A percentile compares a stretch with the other conserved stretches of the same genome.
Evolutionary conservation across 768 basidiomycete species (phyloP).

Genomic region (Podaxis carcinomalis): DNA sequence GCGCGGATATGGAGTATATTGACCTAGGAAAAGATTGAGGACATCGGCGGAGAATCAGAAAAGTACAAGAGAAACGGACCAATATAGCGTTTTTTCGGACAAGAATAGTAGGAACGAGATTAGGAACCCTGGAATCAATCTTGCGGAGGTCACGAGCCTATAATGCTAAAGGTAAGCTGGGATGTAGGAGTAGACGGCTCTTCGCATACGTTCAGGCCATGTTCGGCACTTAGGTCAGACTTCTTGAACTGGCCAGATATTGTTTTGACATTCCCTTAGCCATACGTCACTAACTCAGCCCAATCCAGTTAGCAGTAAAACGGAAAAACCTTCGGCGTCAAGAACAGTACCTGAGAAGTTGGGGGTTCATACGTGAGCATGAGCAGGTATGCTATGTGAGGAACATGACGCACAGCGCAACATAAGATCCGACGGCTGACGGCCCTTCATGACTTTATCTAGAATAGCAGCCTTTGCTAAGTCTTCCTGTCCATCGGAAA

Average conservation of each 20-base stretch:
- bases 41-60: slow-evolving; percentile 2
- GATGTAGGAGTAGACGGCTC: not conserved
- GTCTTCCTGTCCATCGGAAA: slow-evolving; percentile 56
- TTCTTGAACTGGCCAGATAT: slow-evolving; percentile 89
- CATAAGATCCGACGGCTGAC: slow-evolving; percentile 87
- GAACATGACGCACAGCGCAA: slow-evolving; percentile 68
- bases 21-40: slow-evolving; percentile 42
- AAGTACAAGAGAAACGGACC: slow-evolving; percentile 37
- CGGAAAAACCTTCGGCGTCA: slow-evolving; percentile 67
- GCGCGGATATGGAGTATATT: slow-evolving; percentile 95
- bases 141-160: slow-evolving; percentile 95
- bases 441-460: slow-evolving; percentile 82
- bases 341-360: slow-evolving; percentile 69
- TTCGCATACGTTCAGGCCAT: slow-evolving; percentile 79
- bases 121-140: slow-evolving; percentile 92
- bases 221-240: slow-evolving; percentile 82
- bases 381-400: not conserved
- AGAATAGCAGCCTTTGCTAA: slow-evolving; percentile 67
- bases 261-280: slow-evolving; percentile 75
- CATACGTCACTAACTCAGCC: slow-evolving; percentile 16
- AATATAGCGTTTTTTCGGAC: slow-evolving; percentile 84
- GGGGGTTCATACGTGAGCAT: slow-evolving; percentile 11
- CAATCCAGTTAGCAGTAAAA: slow-evolving; percentile 15
- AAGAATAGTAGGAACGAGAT: slow-evolving; percentile 92
- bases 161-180: slow-evolving; percentile 12